These are phyloP conservation scores for Aspergillus sp. DNA, from an alignment of 2,329 filamentous ascomycete species.

Conservation along the genomic window DNA sequence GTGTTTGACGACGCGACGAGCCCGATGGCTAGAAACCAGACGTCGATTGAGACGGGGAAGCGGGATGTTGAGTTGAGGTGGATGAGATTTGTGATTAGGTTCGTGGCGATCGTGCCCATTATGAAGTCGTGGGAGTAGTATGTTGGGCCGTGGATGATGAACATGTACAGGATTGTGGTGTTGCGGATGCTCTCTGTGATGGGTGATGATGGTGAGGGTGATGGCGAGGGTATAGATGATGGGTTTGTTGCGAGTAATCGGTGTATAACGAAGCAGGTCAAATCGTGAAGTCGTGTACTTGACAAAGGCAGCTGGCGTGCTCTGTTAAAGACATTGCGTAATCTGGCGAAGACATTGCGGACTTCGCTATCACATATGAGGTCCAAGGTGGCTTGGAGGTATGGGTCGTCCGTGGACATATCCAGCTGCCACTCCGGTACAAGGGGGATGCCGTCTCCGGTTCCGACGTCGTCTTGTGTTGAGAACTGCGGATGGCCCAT, in stretches of 20 bases:
- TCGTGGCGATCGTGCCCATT: conserved; percentile 33
- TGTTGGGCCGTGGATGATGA: conserved; percentile 55
- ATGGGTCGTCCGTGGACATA: background rate
- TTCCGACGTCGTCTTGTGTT: conserved; percentile 51
- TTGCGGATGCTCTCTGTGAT: conserved; percentile 50
- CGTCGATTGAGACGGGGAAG: conserved; percentile 26
- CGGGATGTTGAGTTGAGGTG: conserved; percentile 10
- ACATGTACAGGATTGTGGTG: conserved; percentile 52
- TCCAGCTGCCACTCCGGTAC: conserved; percentile 51
- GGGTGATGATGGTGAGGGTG: conserved; percentile 7
- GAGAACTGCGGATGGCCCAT: conserved; percentile 54
- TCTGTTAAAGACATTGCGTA: conserved; percentile 46
- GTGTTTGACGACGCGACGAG: conserved; percentile 32
- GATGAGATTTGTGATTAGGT: conserved; percentile 34
- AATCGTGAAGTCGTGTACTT: conserved; percentile 52
- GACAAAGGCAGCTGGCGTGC: conserved; percentile 26
- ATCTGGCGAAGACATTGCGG: conserved; percentile 42
- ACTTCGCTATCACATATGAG: conserved; percentile 33
- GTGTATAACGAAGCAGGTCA: conserved; percentile 57
- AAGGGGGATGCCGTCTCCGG: conserved; percentile 51
- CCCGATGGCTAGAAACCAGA: conserved; percentile 48
- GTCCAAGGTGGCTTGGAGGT: conserved; percentile 16
- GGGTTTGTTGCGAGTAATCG: conserved; percentile 37
- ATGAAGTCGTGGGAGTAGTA: conserved; percentile 55
- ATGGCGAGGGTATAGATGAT: conserved; percentile 2